Conservation (phyloP, 148 eudicot genomes). For the Diospyros lotus region DNA sequence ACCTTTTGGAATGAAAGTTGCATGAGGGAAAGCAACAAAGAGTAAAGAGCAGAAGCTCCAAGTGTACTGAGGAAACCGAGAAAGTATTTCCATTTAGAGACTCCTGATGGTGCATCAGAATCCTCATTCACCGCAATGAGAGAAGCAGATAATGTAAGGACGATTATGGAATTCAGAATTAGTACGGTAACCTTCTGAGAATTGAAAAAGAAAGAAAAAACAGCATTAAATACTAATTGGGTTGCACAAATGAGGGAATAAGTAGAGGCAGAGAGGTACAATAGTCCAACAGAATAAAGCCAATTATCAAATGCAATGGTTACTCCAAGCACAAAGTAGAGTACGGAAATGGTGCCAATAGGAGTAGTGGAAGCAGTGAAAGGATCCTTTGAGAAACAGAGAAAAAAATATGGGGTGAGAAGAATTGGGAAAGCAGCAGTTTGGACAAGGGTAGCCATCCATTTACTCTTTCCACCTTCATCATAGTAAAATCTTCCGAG, state of each 20-base stretch:
- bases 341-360: conserved; percentile 23
- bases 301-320: conserved; percentile 64
- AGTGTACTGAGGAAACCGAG: conserved; percentile 54
- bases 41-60: conserved; percentile 74
- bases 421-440: conserved; percentile 78
- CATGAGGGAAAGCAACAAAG: conserved; percentile 81
- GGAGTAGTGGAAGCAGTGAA: conserved; percentile 29
- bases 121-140: conserved; percentile 61
- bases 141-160: conserved; percentile 70
- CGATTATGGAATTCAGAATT: conserved; percentile 64
- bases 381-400: conserved; percentile 37
- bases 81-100: conserved; percentile 43
- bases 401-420: conserved; percentile 50
- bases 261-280: conserved; percentile 83
- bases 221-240: conserved; percentile 69
- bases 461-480: conserved; percentile 76
- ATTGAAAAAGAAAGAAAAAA: conserved; percentile 76
- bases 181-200: conserved; percentile 64
- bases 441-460: conserved; percentile 86
- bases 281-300: conserved; percentile 65
- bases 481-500: conserved; percentile 81
- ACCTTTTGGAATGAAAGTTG: conserved; percentile 71
- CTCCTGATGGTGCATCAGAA: conserved; percentile 53
- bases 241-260: conserved; percentile 91
- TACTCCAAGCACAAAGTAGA: conserved; percentile 58